phyloP scores from a whole-genome alignment of 139 green algal species.

The Micractinium conductrix region DNA sequence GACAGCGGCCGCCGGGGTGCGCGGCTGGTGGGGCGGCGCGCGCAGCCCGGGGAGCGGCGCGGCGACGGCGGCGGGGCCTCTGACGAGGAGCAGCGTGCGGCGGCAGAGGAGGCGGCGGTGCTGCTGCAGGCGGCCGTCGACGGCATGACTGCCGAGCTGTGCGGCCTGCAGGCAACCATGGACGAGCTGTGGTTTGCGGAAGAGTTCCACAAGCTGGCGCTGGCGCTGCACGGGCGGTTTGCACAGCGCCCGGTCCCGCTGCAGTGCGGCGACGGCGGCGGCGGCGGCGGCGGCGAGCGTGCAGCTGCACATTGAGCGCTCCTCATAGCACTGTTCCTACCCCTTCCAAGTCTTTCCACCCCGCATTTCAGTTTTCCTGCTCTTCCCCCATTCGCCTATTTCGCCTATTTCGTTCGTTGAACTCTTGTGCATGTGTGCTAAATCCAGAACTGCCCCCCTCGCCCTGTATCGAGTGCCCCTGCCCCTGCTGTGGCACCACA shows the following conservation, averaged over 20 bases:
- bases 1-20: neutral
- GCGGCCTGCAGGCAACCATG: constrained; percentile 50
- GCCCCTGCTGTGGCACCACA: too few species aligned
- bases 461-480: too few species aligned
- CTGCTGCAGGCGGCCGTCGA: constrained; percentile 47
- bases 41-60: neutral
- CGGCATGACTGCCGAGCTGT: constrained; percentile 52
- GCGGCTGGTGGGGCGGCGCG: neutral
- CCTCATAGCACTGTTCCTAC: too few species aligned
- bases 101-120: neutral
- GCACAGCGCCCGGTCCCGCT: constrained; percentile 46
- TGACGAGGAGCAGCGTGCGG: too few species aligned
- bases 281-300: neutral
- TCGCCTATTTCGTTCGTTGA: too few species aligned
- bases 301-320: too few species aligned
- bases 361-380: too few species aligned
- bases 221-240: constrained; percentile 64
- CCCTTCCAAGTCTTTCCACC: too few species aligned
- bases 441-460: too few species aligned
- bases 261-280: constrained; percentile 36
- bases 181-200: constrained; percentile 68
- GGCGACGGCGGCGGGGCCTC: neutral
- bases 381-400: too few species aligned
- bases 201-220: constrained; percentile 74
- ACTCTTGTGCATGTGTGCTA: too few species aligned